Evolutionary conservation across 176 grass and related monocot genomes (phyloP).

Genomic region (Zoysia pacifica): DNA sequence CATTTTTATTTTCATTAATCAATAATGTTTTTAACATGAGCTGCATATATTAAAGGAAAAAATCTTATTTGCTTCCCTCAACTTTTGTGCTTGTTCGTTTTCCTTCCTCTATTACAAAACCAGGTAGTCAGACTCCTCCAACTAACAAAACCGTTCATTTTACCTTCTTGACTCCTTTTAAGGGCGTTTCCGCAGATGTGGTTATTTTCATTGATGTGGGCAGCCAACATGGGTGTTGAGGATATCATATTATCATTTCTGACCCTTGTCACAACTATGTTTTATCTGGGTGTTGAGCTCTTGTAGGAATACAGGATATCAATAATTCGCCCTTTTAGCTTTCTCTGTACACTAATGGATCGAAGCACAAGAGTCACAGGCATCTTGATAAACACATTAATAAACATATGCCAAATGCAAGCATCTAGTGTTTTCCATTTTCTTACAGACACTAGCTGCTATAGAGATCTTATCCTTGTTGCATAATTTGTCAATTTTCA

Average conservation of each 20-base stretch:
- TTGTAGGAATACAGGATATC: background rate
- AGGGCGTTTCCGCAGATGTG: no score
- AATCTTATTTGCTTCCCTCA: no score
- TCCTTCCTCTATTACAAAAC: no score
- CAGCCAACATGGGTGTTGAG: background rate
- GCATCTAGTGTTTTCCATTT: background rate
- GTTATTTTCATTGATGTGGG: no score
- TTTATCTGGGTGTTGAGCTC: background rate
- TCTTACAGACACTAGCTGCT: background rate
- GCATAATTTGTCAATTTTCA: background rate
- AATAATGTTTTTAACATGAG: no score
- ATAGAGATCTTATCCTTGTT: background rate
- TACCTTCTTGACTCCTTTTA: no score
- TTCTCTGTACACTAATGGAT: slow-evolving; percentile 6
- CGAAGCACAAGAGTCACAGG: background rate
- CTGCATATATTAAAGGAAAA: no score
- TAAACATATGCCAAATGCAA: background rate
- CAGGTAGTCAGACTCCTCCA: no score
- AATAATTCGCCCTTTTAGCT: background rate
- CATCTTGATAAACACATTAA: background rate
- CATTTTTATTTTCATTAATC: no score
- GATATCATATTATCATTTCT: slow-evolving; percentile 10
- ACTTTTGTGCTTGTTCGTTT: no score
- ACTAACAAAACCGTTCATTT: no score
- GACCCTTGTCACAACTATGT: background rate